Evolutionary conservation across 305 asterid genomes (phyloP), one percentile per base, ranked within the genome.

Genomic region (Solanum hybrid): DNA sequence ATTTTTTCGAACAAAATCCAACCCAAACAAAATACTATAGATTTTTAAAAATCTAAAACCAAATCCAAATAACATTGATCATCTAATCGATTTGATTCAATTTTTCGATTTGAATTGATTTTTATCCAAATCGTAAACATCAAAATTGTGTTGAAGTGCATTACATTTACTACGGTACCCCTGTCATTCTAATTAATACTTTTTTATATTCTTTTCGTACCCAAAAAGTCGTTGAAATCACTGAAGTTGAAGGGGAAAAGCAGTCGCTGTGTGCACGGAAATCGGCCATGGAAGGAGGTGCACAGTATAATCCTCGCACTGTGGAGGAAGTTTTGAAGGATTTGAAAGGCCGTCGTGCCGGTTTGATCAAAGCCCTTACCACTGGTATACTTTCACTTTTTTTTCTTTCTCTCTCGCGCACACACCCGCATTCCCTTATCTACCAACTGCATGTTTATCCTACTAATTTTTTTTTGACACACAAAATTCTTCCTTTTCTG

Each of bases 291-390:
- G 92, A 89, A 73, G 92, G 91, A 72, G 90, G 60, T 51, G 88
- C 73, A 26, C 90, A 89, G 85, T 90, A 86, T 12, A 91, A 87
- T 79, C 90, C 92, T 51, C 93, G 92, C 60, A 90, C 92, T 10
- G 93, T 92, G 3, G 93, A 90, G 27, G 93, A 90, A 71, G 93
- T 92, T 10, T 90, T 92, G 87, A 85, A 85, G 75, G 93, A 92
- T 80, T 91, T 90, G 88, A 89, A 86, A 38, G 93, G 92, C 36
- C 93, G 93, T 73, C 92, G 93, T 56, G 86, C 90, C 37, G 93
- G 90, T 37, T 56, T 92, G 76, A 89, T 92, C 93, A 92, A 80
- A 85, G 93, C 93, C 81, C 93, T 92, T 88, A 92, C 92, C 34
- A 20, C 90, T 20, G 92, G 93, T 92, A 69, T 7, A 13, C 89